Evolutionary conservation across 179 eudicot species (phyloP), one percentile per base, ranked within the genome.

Genomic region (Silene noctiflora): DNA sequence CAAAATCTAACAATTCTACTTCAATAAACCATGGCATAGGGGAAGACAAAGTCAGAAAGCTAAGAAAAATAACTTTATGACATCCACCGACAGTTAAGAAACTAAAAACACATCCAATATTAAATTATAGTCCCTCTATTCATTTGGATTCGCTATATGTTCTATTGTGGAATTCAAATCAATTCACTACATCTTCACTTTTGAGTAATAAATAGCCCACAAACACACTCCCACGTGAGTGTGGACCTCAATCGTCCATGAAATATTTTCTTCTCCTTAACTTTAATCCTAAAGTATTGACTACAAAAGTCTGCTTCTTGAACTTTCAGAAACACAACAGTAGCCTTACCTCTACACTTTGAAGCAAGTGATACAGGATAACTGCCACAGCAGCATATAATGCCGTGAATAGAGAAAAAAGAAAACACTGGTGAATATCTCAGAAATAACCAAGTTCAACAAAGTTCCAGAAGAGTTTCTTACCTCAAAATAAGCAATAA

Each of bases 401-500:
- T 35, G 35, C 4, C 60, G 20, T 4, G 29, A 14, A 58, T 61
- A 76, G 67, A 20, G 48, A 14, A 39, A 73, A 56, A 29, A 76
- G 46, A 25, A 69, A 14, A 39, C 67, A 65, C 46, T 25, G n/a
- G 68, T 13, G 42, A 64, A 64, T 25, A 64, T 25, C 59, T 55
- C 59, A 55, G 59, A 14, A 17, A 17, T 44, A 64, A 3, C 24
- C 13, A 61, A 9, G 17, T 33, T 2, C 39, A 21, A 75, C 62
- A 66, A 56, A 35, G 44, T 31, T 72, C 60, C 60, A 79, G 31
- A 80, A 72, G 53, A 29, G 51, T 39, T 67, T 33, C 35, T 73
- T 58, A 74, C 74, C 78, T 68, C 46, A 58, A 53, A 78, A 24
- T 27, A 33, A 27, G 68, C 73, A 71, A 64, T 59, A 59, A 81